Base-by-base conservation (phyloP, 2,329 filamentous ascomycete genomes). In the Alternaria alternata region DNA sequence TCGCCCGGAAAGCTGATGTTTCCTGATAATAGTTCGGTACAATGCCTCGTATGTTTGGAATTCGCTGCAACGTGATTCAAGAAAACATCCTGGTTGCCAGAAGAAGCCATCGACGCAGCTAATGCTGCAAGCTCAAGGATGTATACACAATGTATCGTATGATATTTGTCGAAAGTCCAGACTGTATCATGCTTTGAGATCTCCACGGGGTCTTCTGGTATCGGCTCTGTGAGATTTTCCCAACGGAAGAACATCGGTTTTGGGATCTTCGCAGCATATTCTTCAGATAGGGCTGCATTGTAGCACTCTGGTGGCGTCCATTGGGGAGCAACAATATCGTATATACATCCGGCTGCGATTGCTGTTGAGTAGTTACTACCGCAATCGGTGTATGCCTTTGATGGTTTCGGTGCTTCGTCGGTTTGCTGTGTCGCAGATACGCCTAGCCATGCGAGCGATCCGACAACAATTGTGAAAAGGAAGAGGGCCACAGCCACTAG, bases 101-200 rank as follows among this genome's bases (percentile, higher is more conserved):
- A 51, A n/a, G 28, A 57, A 26, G 18, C 44, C 46, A 41, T 44
- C 22, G 32, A 38, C 24, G 54, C 46, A 38, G 54, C 54, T 38
- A 57, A 38, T 32, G 54, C 54, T 42, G 46, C 54, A 41, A 51
- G 46, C 18, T 51, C 46, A n/a, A 57, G 54, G 12, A 57, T 42
- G 22, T 57, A 57, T 39, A 43, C 38, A 32, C 54, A 57, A 38
- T 57, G 54, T 22, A 44, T 41, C 41, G 22, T 57, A 28, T 57
- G 18, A 2, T 41, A 41, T 22, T 41, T 7, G 11, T 41, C 38
- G 38, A 41, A 41, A 7, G 38, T 41, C 38, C 38, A 41, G 18
- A 41, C 18, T 20, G 18, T 41, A 2, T 41, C 38, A 12, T 41
- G 38, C 5, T 41, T 20, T 41, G 38, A 41, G 11, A 41, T 20